These are phyloP conservation scores for Rhynchosporium agropyri DNA, from an alignment of 2,329 filamentous ascomycete genomes.

Conservation along the genomic window DNA sequence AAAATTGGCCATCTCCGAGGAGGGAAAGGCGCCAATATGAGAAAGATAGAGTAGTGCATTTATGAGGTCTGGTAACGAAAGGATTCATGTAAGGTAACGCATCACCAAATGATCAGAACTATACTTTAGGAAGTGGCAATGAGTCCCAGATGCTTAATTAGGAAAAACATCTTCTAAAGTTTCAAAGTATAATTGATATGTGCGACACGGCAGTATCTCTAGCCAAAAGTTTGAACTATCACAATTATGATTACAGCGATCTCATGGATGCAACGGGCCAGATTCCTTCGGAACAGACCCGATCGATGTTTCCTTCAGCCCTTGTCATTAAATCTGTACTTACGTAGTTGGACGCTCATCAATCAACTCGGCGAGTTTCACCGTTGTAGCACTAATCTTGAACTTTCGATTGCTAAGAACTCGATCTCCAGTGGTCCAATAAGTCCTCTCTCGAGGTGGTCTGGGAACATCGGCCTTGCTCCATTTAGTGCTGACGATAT, in stretches of 20 bases:
- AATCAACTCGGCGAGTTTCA: conserved; percentile 9
- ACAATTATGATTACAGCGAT: too few species aligned
- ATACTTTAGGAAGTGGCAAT: too few species aligned
- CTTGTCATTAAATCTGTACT: neutral
- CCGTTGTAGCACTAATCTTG: conserved; percentile 10
- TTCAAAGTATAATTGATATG: neutral
- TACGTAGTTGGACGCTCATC: conserved; percentile 12
- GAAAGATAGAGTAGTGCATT: too few species aligned
- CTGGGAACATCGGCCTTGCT: neutral
- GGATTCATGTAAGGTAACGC: too few species aligned
- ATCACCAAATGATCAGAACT: too few species aligned
- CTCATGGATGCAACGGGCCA: too few species aligned
- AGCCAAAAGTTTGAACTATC: neutral
- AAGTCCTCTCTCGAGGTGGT: conserved; percentile 7
- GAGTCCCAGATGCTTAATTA: too few species aligned
- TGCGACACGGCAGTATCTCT: neutral
- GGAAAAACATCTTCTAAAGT: too few species aligned
- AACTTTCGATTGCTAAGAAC: conserved; percentile 5
- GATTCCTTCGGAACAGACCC: too few species aligned
- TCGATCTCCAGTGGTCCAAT: conserved; percentile 10
- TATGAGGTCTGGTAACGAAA: too few species aligned
- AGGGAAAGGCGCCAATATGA: too few species aligned
- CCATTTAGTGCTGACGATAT: neutral
- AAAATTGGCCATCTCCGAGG: too few species aligned
- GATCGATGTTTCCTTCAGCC: neutral